Evolutionary conservation across 768 basidiomycete species (phyloP).

Genomic region (Chiua virens): DNA sequence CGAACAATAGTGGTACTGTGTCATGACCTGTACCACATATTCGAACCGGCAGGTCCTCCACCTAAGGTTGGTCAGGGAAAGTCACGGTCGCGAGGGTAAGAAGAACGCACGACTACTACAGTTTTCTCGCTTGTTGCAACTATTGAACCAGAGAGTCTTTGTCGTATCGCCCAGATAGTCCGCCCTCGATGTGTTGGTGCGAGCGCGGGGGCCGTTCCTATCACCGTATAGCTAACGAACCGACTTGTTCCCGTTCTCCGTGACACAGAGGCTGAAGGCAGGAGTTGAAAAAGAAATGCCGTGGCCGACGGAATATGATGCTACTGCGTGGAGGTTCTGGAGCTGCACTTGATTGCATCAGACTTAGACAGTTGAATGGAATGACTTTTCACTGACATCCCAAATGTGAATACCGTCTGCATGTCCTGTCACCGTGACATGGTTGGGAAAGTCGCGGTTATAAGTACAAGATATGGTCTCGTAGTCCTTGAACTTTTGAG

Average conservation of each 20-base stretch:
- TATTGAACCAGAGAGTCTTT: slow-evolving; percentile 42
- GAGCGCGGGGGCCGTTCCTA: slow-evolving; percentile 49
- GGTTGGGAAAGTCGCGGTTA: slow-evolving; percentile 42
- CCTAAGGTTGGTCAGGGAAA: slow-evolving; percentile 32
- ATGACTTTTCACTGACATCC: slow-evolving; percentile 49
- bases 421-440: slow-evolving; percentile 67
- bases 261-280: slow-evolving; percentile 44
- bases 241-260: slow-evolving; percentile 32
- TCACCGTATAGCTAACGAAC: slow-evolving; percentile 58
- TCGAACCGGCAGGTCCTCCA: slow-evolving; percentile 41
- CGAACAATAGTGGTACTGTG: slow-evolving; percentile 29
- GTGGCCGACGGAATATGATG: slow-evolving; percentile 71
- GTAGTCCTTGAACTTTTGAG: slow-evolving; percentile 1
- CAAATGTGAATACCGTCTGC: slow-evolving; percentile 74
- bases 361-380: not conserved
- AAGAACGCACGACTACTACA: slow-evolving; percentile 42
- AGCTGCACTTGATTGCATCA: slow-evolving; percentile 41
- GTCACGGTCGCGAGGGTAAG: slow-evolving; percentile 4
- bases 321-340: slow-evolving; percentile 60
- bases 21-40: slow-evolving; percentile 35
- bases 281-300: slow-evolving; percentile 61
- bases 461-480: slow-evolving; percentile 21
- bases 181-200: slow-evolving; percentile 40
- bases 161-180: slow-evolving; percentile 64
- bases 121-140: slow-evolving; percentile 39